Conservation (phyloP, 192 early-diverging fungal genomes). For the Phlyctochytrium bullatum region DNA sequence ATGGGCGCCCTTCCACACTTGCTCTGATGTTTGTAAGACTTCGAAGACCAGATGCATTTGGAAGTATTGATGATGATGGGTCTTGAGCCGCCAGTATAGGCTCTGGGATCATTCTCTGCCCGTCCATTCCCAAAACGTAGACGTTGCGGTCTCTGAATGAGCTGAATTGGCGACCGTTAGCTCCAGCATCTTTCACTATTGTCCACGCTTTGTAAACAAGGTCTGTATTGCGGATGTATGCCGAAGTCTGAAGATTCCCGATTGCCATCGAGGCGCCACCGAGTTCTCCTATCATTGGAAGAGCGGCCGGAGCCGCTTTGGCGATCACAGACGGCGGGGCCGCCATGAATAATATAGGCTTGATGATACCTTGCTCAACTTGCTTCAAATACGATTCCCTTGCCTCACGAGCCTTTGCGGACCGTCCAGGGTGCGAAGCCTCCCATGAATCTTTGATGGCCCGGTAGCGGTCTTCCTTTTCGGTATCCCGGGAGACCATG, state of each 20-base stretch:
- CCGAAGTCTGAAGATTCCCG: slow-evolving; percentile 6
- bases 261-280: slow-evolving; percentile 6
- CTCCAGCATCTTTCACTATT: slow-evolving; percentile 28
- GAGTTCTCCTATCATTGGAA: slow-evolving; percentile 9
- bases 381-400: slow-evolving; percentile 49
- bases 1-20: not conserved
- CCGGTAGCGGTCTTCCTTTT: slow-evolving; percentile 58
- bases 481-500: slow-evolving; percentile 53
- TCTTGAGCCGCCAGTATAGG: not conserved
- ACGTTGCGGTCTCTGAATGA: slow-evolving; percentile 4
- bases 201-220: slow-evolving; percentile 43
- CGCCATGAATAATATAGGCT: slow-evolving; percentile 35
- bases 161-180: slow-evolving; percentile 11
- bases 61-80: not conserved
- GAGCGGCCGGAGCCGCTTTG: not conserved
- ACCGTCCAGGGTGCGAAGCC: slow-evolving; percentile 43
- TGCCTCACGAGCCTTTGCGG: slow-evolving; percentile 46
- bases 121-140: slow-evolving; percentile 20
- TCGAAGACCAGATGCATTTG: not conserved
- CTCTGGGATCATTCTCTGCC: slow-evolving; percentile 4
- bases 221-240: slow-evolving; percentile 8
- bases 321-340: slow-evolving; percentile 3
- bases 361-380: slow-evolving; percentile 39
- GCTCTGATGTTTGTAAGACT: not conserved
- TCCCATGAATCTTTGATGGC: slow-evolving; percentile 63